These are phyloP conservation scores for Canavalia gladiata DNA, from an alignment of 306 rosid species.

Conservation along the genomic window DNA sequence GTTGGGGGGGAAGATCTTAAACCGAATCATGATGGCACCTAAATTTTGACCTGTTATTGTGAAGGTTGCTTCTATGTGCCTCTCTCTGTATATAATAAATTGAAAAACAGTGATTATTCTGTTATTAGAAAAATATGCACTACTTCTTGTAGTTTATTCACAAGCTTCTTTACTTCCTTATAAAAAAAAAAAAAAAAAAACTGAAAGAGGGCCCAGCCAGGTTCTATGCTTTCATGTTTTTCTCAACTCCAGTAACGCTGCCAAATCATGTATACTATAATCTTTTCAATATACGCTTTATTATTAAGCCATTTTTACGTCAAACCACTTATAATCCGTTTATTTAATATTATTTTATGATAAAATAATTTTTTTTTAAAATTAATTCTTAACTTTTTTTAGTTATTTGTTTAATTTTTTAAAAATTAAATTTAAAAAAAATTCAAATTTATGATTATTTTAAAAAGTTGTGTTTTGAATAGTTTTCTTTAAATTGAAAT, in stretches of 20 bases:
- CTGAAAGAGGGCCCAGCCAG: conserved; percentile 13
- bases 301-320: not conserved
- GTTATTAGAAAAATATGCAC: not conserved
- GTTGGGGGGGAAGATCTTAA: not conserved
- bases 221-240: not conserved
- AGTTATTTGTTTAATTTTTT: too few species aligned
- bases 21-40: not conserved
- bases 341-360: too few species aligned
- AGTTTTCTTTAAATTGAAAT: too few species aligned
- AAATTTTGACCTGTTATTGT: conserved; percentile 18
- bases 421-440: too few species aligned
- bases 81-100: not conserved
- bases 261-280: not conserved
- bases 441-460: too few species aligned
- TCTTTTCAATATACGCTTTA: not conserved
- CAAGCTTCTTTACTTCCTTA: conserved; percentile 14
- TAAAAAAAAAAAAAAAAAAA: not conserved
- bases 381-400: too few species aligned
- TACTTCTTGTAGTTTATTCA: conserved; percentile 9
- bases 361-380: too few species aligned
- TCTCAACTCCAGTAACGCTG: not conserved
- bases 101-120: not conserved
- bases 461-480: too few species aligned
- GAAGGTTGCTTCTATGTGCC: not conserved
- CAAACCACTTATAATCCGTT: not conserved